Conservation (phyloP, 2,329 filamentous ascomycete genomes). For the Endothia cerciana region DNA sequence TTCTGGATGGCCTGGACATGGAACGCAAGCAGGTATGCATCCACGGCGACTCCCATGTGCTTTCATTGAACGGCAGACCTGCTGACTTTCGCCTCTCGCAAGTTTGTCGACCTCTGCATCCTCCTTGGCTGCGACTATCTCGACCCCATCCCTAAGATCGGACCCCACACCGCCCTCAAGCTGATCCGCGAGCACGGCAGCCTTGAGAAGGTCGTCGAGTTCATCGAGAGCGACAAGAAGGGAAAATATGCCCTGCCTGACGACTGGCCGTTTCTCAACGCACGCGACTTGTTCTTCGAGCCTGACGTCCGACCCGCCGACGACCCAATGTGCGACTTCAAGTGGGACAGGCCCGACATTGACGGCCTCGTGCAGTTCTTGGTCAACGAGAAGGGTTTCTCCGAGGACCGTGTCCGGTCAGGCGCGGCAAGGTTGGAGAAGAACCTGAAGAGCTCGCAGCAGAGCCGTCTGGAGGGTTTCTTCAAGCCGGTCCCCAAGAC, state of each 20-base stretch:
- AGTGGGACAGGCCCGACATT: constrained; percentile 93
- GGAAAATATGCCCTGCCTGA: constrained; percentile 85
- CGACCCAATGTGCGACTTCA: constrained; percentile 89
- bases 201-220: constrained; percentile 84
- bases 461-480: constrained; percentile 91
- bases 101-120: constrained; percentile 98
- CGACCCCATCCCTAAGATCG: constrained; percentile 93
- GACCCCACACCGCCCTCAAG: constrained; percentile 88
- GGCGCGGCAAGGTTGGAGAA: constrained; percentile 82
- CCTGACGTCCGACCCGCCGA: constrained; percentile 86
- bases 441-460: constrained; percentile 88
- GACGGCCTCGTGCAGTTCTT: constrained; percentile 89
- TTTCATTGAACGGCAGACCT: neutral
- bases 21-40: constrained; percentile 74
- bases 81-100: constrained; percentile 42
- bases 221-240: constrained; percentile 75
- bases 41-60: neutral
- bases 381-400: constrained; percentile 95
- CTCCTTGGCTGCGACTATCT: constrained; percentile 97
- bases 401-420: constrained; percentile 85
- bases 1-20: constrained; percentile 86
- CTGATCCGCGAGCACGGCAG: constrained; percentile 90
- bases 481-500: constrained; percentile 93
- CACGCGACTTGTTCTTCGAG: constrained; percentile 86
- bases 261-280: constrained; percentile 96